Evolutionary conservation across 805 yeast genomes (phyloP), one percentile per base, ranked within the genome.

Genomic region (Saccharomyces paradoxus): DNA sequence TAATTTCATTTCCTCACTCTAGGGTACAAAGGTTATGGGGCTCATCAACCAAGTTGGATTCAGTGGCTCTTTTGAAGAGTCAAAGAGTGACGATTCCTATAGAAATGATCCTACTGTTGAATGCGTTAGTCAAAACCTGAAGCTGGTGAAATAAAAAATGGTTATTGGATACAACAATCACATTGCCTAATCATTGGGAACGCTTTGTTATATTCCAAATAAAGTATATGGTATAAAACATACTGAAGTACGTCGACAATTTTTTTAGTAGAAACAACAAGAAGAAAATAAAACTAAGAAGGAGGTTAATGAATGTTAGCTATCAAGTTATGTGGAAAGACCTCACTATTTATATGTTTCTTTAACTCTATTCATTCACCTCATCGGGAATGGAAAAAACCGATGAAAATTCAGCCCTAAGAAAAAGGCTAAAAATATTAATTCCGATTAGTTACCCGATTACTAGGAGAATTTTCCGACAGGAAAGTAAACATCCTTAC

Each of bases 21-120:
- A 81, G 94, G 94, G 92, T 80, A 78, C 81, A 81, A 84, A 86
- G 95, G 95, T 82, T 82, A 79, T 85, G 59, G 80, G 80, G 77
- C 89, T 89, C 96, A 89, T 89, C 96, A 87, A 87, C 96, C 96
- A 89, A 88, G 96, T 87, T 89, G 96, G 96, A 88, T 86, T 87
- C 91, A 86, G 94, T 89, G 96, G 96, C 96, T 89, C 92, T 84
- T 89, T 84, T 82, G 89, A 86, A 86, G 92, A 89, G 92, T 86
- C 96, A 88, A 86, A 87, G 92, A 87, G 94, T 87, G 96, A 87
- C 95, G 96, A 88, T 83, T 83, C 86, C 97, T 89, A 90, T 89
- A 89, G 96, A 90, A 89, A 89, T 89, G 97, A 89, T 90, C 96
- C 96, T 88, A 89, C 81, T 77, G 71, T 71, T 61, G 77, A 63